Evolutionary conservation across 331 rosid genomes (phyloP).

Genomic region (Prunus yedoensis): DNA sequence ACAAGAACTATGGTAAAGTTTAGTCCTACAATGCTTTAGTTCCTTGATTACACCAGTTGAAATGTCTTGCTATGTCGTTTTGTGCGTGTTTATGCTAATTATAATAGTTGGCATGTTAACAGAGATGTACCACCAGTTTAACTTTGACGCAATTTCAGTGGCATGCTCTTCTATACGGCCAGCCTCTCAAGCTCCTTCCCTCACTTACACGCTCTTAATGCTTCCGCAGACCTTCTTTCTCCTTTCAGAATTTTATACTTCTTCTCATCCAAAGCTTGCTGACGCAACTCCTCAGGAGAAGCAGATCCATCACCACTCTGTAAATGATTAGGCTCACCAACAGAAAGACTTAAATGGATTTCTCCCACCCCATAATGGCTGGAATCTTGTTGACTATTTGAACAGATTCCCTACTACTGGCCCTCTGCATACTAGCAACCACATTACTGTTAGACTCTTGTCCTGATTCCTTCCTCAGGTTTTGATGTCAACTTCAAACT

Average conservation of each 20-base stretch:
- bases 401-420: conserved; percentile 43
- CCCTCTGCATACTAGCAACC: conserved; percentile 37
- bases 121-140: background rate
- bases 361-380: conserved; percentile 36
- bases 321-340: conserved; percentile 34
- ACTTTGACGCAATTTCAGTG: no score
- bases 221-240: conserved; percentile 80
- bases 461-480: conserved; percentile 52
- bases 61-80: background rate
- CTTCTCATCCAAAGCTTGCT: conserved; percentile 83
- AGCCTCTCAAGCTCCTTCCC: conserved; percentile 54
- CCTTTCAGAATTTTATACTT: conserved; percentile 70
- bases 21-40: no score
- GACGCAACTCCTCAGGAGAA: conserved; percentile 82
- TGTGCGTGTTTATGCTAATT: background rate
- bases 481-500: conserved; percentile 49
- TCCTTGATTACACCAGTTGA: background rate
- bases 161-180: no score
- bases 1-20: no score
- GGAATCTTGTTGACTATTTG: conserved; percentile 39
- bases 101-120: background rate
- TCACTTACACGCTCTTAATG: conserved; percentile 81
- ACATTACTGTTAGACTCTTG: conserved; percentile 40
- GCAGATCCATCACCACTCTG: conserved; percentile 48
- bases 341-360: conserved; percentile 38